A percentile compares a stretch with the other conserved stretches of the same genome.
These are phyloP conservation scores for Theileria equi DNA, from an alignment of 169 alveolate genomes.

Conservation along the genomic window DNA sequence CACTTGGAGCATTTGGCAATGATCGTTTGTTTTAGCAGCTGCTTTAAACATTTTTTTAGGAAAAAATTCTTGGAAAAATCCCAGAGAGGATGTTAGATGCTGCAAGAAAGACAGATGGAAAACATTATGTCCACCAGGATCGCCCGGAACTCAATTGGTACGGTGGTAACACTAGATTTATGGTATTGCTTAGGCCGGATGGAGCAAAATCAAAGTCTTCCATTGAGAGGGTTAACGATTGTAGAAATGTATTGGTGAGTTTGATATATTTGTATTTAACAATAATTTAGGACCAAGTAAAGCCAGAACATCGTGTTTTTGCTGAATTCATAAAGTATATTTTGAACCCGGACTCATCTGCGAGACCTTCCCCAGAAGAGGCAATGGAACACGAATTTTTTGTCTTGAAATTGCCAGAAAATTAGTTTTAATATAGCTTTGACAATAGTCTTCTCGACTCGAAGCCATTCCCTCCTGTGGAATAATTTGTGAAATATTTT, in stretches of 20 bases:
- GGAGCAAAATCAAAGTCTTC: slow-evolving; percentile 75
- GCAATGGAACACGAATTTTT: slow-evolving; percentile 83
- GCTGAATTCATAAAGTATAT: slow-evolving; percentile 81
- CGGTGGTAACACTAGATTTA: not conserved
- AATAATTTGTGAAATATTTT: slow-evolving; percentile 14
- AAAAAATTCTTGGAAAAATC: slow-evolving; percentile 63
- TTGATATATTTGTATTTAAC: not conserved
- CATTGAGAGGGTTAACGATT: slow-evolving; percentile 65
- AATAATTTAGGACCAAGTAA: slow-evolving; percentile 64
- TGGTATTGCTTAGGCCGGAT: slow-evolving; percentile 65
- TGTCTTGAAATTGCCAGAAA: slow-evolving; percentile 56
- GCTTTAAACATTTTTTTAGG: slow-evolving; percentile 29
- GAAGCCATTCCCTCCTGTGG: slow-evolving; percentile 76
- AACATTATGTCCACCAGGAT: slow-evolving; percentile 54
- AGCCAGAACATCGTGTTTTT: slow-evolving; percentile 75
- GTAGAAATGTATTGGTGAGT: slow-evolving; percentile 49
- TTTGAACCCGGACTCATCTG: slow-evolving; percentile 78
- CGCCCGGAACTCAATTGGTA: slow-evolving; percentile 70
- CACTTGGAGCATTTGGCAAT: slow-evolving; percentile 92
- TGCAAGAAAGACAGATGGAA: slow-evolving; percentile 69
- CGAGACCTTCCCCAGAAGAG: slow-evolving; percentile 84
- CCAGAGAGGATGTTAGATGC: slow-evolving; percentile 64
- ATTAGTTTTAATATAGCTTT: slow-evolving; percentile 59
- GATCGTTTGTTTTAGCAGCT: slow-evolving; percentile 74
- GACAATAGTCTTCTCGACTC: slow-evolving; percentile 71